Base-by-base conservation (phyloP, 2,329 filamentous ascomycete species). In the Calonectria pseudoturangicola region DNA sequence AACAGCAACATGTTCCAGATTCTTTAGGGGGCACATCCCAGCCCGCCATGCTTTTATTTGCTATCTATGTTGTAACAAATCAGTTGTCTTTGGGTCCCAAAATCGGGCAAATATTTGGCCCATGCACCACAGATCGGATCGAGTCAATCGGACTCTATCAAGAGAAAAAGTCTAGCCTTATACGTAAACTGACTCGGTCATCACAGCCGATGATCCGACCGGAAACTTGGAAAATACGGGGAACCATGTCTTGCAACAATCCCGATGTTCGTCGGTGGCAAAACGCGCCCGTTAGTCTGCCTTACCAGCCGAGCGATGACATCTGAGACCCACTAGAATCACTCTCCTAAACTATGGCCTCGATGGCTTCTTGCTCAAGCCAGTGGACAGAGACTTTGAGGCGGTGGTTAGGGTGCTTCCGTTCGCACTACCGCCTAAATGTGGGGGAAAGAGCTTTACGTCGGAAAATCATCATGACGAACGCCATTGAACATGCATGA, bases 241-340 rank as follows among this genome's bases (percentile, higher is more conserved):
- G 45, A 48, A 48, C 7, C 45, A 13, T 25, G 45, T 48, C 45
- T 10, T 21, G 8, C 9, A 21, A 48, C 7, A 21, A 48, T 48
- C 45, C 45, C 45, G 45, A 48, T 48, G 45, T 25, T 21, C 45
- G n/a, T 48, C n/a, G 45, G 45, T 48, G 45, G 45, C 45, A 8
- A 25, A 48, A n/a, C 45, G 7, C 10, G 45, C 7, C 12, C 21
- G n/a, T 25, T 48, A n/a, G n/a, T 10, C 45, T 25, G 45, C 21
- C 45, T 9, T n/a, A 48, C 33, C 33, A 36, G 33, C 10, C 7
- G 33, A 36, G 33, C 12, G 33, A 10, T 36, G 33, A 10, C 10
- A 12, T 36, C 33, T 36, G 3, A 36, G 33, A 36, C 33, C 33
- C 33, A 13, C 33, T 36, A n/a, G 43, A 45, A 47, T n/a, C 4